Base-by-base conservation (phyloP, 2,329 filamentous ascomycete species). In the Lasiodiplodia sp. region DNA sequence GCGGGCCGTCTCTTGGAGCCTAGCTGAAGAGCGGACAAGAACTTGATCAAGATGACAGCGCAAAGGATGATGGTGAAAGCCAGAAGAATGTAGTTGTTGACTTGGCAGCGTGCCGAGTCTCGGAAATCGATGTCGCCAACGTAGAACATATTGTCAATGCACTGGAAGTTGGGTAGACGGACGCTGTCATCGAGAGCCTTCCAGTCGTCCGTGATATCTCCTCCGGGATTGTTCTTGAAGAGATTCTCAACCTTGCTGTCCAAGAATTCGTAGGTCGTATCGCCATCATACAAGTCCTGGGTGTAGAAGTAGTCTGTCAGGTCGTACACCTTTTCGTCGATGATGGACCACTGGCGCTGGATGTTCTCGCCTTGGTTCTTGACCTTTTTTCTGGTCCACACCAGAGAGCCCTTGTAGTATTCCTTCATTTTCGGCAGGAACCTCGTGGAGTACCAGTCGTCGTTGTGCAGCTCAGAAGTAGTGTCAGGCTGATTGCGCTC, bases 301-400 rank as follows among this genome's bases (percentile, higher is more conserved):
- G 94, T 97, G 76, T 93, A 85, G 80, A 94, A 95, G 81, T 99
- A 99, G 78, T 98, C 88, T 0, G 93, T 97, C 66, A 99, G 81
- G 77, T 99, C 96, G 77, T 96, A 98, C 23, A 99, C 85, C 64
- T 86, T 87, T 66, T 90, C 85, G 37, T 93, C 85, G 70, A 97
- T 88, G 67, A 92, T 91, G 71, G 92, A 91, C 94, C 96, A 98
- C 76, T 87, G 87, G 73, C 92, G 90, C 66, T 88, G 85, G 18
- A 90, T 81, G 40, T 91, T 81, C 34, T 87, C 77, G 23, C 94
- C 96, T 71, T 96, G 85, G 0, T 80, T 82, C 69, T 86, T 81
- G 70, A 99, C 83, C 1, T 82, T 83, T 1, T 80, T 79, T 56
- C 81, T 84, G 52, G 89, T 86, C 83, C 87, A 92, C 1, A 98